Evolutionary conservation across 2,329 filamentous ascomycete species (phyloP).

Genomic region (Trichoderma sp.): DNA sequence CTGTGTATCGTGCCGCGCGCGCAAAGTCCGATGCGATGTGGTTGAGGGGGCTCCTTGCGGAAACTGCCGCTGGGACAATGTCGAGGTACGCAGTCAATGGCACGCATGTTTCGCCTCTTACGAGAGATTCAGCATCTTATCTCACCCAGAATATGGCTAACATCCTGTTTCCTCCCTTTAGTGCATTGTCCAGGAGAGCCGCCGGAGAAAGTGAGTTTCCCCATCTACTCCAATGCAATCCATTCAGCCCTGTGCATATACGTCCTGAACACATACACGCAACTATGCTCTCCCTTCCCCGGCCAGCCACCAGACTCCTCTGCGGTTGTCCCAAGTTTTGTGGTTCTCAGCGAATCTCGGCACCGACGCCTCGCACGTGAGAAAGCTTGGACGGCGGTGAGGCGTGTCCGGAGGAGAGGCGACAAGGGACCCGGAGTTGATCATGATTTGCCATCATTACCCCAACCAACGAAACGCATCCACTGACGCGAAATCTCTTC

Average conservation of each 20-base stretch:
- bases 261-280: not conserved
- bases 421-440: not conserved
- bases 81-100: conserved; percentile 53
- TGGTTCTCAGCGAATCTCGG: not conserved
- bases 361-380: conserved; percentile 2
- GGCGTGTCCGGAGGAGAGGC: not conserved
- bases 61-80: conserved; percentile 81
- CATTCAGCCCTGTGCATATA: not conserved
- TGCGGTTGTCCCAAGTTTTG: not conserved
- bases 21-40: conserved; percentile 93
- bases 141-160: conserved; percentile 4
- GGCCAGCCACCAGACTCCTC: not conserved
- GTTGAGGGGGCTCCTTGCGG: conserved; percentile 86
- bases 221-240: not conserved
- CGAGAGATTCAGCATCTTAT: not conserved
- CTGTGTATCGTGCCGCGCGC: conserved; percentile 83
- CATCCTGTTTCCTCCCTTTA: conserved; percentile 31
- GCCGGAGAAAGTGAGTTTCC: conserved; percentile 76
- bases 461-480: conserved; percentile 8
- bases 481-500: conserved; percentile 25
- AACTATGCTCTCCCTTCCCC: not conserved
- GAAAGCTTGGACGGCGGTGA: not conserved
- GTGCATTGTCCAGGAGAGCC: conserved; percentile 78
- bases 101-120: not conserved
- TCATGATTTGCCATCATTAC: not conserved